Base-by-base conservation (phyloP, 75 land plant species). In the Picea glauca region DNA sequence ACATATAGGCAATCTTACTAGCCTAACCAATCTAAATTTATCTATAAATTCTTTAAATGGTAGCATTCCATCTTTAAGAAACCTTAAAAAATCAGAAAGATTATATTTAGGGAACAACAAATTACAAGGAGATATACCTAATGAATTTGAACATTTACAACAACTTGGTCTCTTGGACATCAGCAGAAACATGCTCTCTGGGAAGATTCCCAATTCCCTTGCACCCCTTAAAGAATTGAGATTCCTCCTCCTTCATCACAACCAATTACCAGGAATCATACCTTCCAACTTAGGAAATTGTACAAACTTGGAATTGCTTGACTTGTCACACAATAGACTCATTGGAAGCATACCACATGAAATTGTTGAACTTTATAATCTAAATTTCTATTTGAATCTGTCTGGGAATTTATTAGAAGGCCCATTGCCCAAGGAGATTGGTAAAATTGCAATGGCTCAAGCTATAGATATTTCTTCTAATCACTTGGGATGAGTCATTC, bases 51-150 rank as follows among this genome's bases (percentile, higher is more conserved):
- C 62, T 72, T 84, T 89, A 38, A 64, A 30, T 43, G 86, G 86
- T 32, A 68, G 58, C 2, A 62, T 87, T 21, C 91, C 89, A 6
- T 13, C 33, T 57, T 72, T 90, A 14, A 79, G 62, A 43, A 87
- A 83, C 57, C 81, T 89, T 75, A 81, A 79, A 6, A 63, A 61
- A 3, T 58, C 77, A 50, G 46, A 26, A 5, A 2, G 9, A 17
- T 60, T 86, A 0, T 7, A 18, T 35, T 15, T 92, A 7, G 72
- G 78, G 1, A 58, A 63, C 57, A 92, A 92, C 74, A 66, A 43
- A 6, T 80, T 92, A 18, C 30, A 56, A 38, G 94, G 92, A 31
- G 20, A 30, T 43, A 79, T 92, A 14, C 95, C 89, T 23, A 63
- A 76, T 75, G 82, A 80, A 60, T 77, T 90, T 62, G 91, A 87